A percentile compares a stretch with the other conserved stretches of the same genome.
phyloP scores from a whole-genome alignment of 1,284 basidiomycete genomes.

The Ceratobasidium sp. region DNA sequence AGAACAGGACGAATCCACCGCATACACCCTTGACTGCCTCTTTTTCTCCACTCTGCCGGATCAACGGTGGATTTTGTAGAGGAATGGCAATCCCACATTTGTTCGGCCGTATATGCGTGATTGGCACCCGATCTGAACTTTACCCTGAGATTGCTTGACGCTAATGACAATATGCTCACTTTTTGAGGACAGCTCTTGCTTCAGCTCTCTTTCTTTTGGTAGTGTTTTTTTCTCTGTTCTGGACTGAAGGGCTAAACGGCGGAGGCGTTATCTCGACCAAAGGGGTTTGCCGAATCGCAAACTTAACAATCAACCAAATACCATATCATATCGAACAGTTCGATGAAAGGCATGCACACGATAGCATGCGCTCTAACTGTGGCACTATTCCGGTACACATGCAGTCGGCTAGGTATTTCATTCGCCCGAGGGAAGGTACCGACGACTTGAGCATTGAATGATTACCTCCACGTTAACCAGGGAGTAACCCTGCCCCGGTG shows the following conservation, averaged over 20 bases:
- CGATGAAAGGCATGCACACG: not conserved
- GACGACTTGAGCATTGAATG: no score
- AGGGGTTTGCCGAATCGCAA: not conserved
- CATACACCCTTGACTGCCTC: not conserved
- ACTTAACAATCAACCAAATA: conserved; percentile 9
- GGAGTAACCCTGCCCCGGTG: no score
- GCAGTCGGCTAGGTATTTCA: not conserved
- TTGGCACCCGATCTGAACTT: not conserved
- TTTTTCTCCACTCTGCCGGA: no score
- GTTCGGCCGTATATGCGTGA: conserved; percentile 7
- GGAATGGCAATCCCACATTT: not conserved
- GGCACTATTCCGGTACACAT: not conserved
- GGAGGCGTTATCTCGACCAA: not conserved
- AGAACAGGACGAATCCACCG: not conserved
- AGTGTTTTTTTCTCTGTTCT: not conserved
- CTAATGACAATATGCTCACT: not conserved
- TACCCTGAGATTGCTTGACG: not conserved
- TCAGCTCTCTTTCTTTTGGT: not conserved
- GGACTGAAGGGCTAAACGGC: not conserved
- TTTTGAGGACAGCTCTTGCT: not conserved
- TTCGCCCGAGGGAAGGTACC: not conserved
- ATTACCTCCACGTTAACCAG: not conserved
- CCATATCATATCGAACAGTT: not conserved
- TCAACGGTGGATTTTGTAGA: not conserved
- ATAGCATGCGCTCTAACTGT: not conserved